These are phyloP conservation scores for Karstenula rhodostoma DNA, from an alignment of 2,329 filamentous ascomycete species.

Conservation along the genomic window DNA sequence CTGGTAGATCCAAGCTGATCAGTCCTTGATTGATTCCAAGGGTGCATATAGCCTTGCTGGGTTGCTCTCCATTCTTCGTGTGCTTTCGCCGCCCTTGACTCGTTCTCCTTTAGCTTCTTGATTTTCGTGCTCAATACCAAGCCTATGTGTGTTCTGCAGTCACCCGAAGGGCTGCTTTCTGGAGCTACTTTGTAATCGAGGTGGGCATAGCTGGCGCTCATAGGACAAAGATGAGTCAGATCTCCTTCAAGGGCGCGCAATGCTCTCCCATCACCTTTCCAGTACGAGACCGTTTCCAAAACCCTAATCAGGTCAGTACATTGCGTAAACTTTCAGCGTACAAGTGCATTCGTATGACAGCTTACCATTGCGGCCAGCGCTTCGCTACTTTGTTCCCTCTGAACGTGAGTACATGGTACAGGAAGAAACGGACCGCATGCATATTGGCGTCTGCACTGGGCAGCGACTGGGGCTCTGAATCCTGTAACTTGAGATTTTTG, in stretches of 20 bases:
- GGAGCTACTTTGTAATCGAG: slow-evolving; percentile 8
- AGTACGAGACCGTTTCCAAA: slow-evolving; percentile 32
- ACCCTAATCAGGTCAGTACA: slow-evolving; percentile 19
- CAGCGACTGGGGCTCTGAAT: slow-evolving; percentile 13
- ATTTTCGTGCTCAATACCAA: slow-evolving; percentile 3
- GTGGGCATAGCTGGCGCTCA: slow-evolving; percentile 14
- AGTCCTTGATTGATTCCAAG: neutral
- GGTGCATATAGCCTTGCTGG: neutral
- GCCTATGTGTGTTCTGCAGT: slow-evolving; percentile 15
- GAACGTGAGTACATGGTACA: slow-evolving; percentile 30
- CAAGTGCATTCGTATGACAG: neutral
- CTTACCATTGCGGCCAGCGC: slow-evolving; percentile 27
- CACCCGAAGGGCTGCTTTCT: slow-evolving; percentile 6
- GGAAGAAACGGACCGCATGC: slow-evolving; percentile 30
- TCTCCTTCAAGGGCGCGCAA: slow-evolving; percentile 21
- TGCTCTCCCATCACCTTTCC: slow-evolving; percentile 24
- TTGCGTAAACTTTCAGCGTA: neutral
- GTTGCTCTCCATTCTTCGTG: slow-evolving; percentile 12
- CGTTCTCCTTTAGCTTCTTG: slow-evolving; percentile 13
- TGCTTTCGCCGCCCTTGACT: neutral
- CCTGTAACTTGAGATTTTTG: slow-evolving; percentile 10
- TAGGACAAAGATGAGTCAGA: slow-evolving; percentile 23
- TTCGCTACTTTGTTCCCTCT: slow-evolving; percentile 20
- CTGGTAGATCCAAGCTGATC: neutral
- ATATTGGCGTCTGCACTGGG: slow-evolving; percentile 14